Percentiles rank a stretch among this genome's conserved stretches.
Conservation (phyloP, 106 monocot species). For the Chionographis japonica region DNA sequence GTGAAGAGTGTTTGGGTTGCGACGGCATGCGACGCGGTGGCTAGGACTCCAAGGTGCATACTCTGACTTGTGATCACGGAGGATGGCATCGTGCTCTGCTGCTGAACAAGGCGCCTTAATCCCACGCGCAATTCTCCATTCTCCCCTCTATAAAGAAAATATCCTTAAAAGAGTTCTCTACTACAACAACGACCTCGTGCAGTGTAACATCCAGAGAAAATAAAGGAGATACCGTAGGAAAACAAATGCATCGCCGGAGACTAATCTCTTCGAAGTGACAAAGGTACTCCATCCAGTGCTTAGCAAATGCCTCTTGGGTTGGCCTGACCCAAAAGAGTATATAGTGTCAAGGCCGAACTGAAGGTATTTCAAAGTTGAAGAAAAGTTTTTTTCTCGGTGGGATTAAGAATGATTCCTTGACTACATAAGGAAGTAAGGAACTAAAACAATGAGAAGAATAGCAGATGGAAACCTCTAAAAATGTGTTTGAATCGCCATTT, state of each 20-base stretch:
- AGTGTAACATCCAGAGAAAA: background rate
- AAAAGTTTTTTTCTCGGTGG: too few relatives aligned
- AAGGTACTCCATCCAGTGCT: slow-evolving; percentile 81
- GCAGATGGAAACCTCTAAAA: slow-evolving; percentile 31
- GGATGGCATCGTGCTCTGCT: slow-evolving; percentile 49
- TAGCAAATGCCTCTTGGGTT: slow-evolving; percentile 60
- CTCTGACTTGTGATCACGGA: slow-evolving; percentile 76
- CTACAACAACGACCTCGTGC: background rate
- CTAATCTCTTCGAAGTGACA: slow-evolving; percentile 65
- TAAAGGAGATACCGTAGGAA: slow-evolving; percentile 41
- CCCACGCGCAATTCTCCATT: slow-evolving; percentile 68
- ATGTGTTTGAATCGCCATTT: slow-evolving; percentile 73
- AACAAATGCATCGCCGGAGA: slow-evolving; percentile 67
- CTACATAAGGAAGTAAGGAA: background rate
- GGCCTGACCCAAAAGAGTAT: slow-evolving; percentile 22
- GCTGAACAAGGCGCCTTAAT: slow-evolving; percentile 45
- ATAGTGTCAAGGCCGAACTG: background rate
- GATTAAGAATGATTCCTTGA: too few relatives aligned
- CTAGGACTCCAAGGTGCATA: slow-evolving; percentile 85
- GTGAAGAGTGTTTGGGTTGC: slow-evolving; percentile 52
- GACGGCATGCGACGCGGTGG: slow-evolving; percentile 77
- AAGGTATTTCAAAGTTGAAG: background rate
- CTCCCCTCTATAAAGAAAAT: slow-evolving; percentile 34
- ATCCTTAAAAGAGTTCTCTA: background rate
- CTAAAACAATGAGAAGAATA: background rate